These are phyloP conservation scores for Trichosporon inkin DNA, from an alignment of 1,284 basidiomycete species.

Conservation along the genomic window DNA sequence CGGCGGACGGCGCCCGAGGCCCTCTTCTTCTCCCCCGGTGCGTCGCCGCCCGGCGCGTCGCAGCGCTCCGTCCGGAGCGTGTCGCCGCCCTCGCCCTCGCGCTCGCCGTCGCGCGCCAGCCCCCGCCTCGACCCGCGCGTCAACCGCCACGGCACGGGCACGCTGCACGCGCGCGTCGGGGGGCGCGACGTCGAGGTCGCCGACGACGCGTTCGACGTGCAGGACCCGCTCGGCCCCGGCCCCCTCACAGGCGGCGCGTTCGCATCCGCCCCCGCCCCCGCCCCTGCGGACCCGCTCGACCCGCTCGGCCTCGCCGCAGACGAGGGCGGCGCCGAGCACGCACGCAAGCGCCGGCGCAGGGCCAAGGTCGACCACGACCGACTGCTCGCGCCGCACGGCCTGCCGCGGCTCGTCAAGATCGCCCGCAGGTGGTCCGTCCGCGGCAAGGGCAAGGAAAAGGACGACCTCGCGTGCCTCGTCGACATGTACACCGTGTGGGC, in stretches of 20 bases:
- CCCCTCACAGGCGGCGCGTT: background rate
- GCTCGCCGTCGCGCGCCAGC: background rate
- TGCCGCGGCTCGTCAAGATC: conserved; percentile 68
- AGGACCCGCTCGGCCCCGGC: conserved; percentile 12
- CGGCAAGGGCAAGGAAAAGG: conserved; percentile 82
- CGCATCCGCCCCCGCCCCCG: background rate
- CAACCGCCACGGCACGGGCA: background rate
- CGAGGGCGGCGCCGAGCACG: conserved; percentile 27
- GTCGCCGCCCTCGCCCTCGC: conserved; percentile 9
- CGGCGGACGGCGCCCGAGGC: conserved; percentile 8
- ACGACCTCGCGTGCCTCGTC: conserved; percentile 71
- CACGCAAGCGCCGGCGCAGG: conserved; percentile 56
- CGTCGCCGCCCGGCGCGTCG: background rate
- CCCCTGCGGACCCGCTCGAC: conserved; percentile 10
- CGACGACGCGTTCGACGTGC: conserved; percentile 15
- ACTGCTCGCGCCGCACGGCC: conserved; percentile 66
- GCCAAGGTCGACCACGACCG: conserved; percentile 67
- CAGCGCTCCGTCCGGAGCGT: background rate
- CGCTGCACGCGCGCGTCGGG: background rate
- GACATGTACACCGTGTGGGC: conserved; percentile 87
- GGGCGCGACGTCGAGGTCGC: conserved; percentile 4
- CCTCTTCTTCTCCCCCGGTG: conserved; percentile 37
- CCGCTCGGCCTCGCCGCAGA: conserved; percentile 8
- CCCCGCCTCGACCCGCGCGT: background rate
- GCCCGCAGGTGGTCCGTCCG: conserved; percentile 69